phyloP scores from a whole-genome alignment of 345 rosid species.

The Lepidium sativum region DNA sequence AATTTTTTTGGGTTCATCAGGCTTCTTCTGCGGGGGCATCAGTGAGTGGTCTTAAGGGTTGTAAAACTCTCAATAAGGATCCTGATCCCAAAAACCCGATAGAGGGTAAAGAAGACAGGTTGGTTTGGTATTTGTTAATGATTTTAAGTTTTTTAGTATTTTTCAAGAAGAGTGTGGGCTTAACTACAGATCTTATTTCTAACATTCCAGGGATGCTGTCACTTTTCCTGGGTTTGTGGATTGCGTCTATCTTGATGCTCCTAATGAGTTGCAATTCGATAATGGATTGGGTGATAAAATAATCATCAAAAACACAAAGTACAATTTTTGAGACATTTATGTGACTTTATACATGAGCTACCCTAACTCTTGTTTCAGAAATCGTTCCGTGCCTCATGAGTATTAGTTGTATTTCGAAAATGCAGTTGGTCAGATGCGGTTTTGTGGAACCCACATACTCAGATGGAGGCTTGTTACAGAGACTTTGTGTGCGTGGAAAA shows the following conservation, averaged over 20 bases:
- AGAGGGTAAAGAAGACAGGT: conserved; percentile 87
- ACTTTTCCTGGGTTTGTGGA: conserved; percentile 89
- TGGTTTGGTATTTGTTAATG: neutral
- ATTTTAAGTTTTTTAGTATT: too few relatives aligned
- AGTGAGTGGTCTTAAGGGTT: conserved; percentile 75
- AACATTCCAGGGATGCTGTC: conserved; percentile 57
- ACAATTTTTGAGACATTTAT: conserved; percentile 11
- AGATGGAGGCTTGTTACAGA: conserved; percentile 91
- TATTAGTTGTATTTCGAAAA: neutral
- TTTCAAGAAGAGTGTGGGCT: neutral
- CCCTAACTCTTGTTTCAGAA: neutral
- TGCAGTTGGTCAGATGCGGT: conserved; percentile 93
- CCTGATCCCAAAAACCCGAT: conserved; percentile 82
- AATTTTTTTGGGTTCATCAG: conserved; percentile 33
- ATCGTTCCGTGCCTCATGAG: neutral
- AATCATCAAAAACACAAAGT: conserved; percentile 66
- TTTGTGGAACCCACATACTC: conserved; percentile 83
- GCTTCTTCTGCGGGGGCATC: conserved; percentile 72
- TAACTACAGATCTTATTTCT: neutral
- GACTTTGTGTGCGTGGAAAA: conserved; percentile 90
- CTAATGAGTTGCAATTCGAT: conserved; percentile 51
- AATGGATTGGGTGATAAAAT: conserved; percentile 81
- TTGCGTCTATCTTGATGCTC: conserved; percentile 69
- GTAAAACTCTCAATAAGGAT: conserved; percentile 82
- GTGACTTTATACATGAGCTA: neutral